phyloP scores from a whole-genome alignment of 2,329 filamentous ascomycete species.

The Talaromyces sp. region DNA sequence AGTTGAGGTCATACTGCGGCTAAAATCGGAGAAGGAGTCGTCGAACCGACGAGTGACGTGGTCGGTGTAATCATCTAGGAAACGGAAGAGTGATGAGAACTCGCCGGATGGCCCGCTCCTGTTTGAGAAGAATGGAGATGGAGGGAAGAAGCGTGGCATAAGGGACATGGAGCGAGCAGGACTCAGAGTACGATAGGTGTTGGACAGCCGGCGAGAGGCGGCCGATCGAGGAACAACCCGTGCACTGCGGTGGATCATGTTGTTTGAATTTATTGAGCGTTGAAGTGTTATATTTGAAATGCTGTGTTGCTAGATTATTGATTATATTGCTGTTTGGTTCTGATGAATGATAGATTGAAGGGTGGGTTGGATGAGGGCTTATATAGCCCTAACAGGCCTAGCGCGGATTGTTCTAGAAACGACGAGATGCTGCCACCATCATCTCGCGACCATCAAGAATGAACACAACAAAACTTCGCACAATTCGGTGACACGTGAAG shows the following conservation, averaged over 20 bases:
- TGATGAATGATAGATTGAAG: neutral
- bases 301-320: neutral
- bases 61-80: conserved; percentile 45
- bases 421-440: neutral
- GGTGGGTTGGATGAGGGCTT: conserved; percentile 1
- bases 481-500: neutral
- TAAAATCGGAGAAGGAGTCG: conserved; percentile 19
- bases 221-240: neutral
- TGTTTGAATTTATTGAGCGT: neutral
- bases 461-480: neutral
- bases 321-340: neutral
- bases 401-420: conserved; percentile 4
- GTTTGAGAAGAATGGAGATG: neutral
- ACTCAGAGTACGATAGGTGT: neutral
- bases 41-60: conserved; percentile 30
- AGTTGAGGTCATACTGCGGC: conserved; percentile 26
- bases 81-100: conserved; percentile 45
- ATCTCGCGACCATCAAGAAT: neutral
- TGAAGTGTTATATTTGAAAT: neutral
- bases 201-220: conserved; percentile 10
- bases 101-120: conserved; percentile 28
- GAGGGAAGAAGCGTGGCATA: conserved; percentile 11
- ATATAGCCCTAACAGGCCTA: conserved; percentile 3
- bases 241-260: conserved; percentile 4
- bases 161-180: conserved; percentile 5